Base-by-base conservation (phyloP, 352 stramenopile genomes). In the Phytophthora uliginosa region DNA sequence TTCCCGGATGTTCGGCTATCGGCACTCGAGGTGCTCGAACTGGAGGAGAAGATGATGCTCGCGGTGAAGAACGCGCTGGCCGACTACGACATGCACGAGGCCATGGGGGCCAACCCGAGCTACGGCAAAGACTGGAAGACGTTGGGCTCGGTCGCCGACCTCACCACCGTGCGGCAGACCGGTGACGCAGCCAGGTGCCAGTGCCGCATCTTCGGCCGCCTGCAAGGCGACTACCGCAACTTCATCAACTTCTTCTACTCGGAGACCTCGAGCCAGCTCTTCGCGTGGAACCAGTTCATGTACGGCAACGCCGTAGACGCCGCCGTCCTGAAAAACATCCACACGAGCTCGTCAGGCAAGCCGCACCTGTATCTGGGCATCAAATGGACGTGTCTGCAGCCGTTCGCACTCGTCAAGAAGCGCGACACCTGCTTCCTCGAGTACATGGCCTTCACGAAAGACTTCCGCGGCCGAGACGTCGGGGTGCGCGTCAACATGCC, bases 241-340 rank as follows among this genome's bases (percentile, higher is more conserved):
- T 80, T 88, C 55, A 76, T 93, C 73, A 83, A 90, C 52, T 90
- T 92, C 52, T 87, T 83, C 69, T 91, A 93, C 66, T 71, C 84
- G 15, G 83, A 90, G 53, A 89, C 51, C 0, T 76, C 74, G n/a
- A 66, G 66, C 34, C 74, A 93, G 54, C 70, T 92, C 48, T 90
- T 85, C 70, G 81, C 88, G 28, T 90, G 78, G 77, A 80, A 91
- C 68, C 83, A 90, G 60, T 77, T 91, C 61, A 82, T 93, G 75
- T 84, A 80, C 48, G 79, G 86, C 52, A 76, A 81, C 48, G 76
- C 74, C 0, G 62, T 92, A 18, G 88, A 95, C 73, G 88, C 85
- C 6, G 76, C 79, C 36, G 80, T 95, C 48, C 59, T 95, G 13
- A 69, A 79, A 53, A 95, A 87, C 50, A 86, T 94, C 63, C 78